Evolutionary conservation across 1,284 basidiomycete genomes (phyloP).

Genomic region (Fomes fomentarius): DNA sequence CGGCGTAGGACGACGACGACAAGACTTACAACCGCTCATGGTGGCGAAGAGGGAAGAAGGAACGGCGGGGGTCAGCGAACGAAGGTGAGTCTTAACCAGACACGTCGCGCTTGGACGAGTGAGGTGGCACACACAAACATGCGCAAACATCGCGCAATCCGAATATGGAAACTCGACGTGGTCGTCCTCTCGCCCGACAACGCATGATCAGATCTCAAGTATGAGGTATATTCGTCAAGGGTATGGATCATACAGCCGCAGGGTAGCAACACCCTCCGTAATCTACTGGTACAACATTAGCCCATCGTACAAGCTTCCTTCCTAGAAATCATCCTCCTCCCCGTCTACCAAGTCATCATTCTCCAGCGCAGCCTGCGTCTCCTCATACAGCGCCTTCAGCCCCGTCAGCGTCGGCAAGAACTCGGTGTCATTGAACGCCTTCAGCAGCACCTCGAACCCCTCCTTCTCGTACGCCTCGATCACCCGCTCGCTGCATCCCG

Average conservation of each 20-base stretch:
- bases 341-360: constrained; percentile 79
- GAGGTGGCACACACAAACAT: constrained; percentile 36
- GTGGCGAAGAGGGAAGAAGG: constrained; percentile 32
- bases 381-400: constrained; percentile 81
- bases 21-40: constrained; percentile 43
- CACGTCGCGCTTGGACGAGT: constrained; percentile 24
- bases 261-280: no score
- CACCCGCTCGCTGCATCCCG: constrained; percentile 82
- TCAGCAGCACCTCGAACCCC: constrained; percentile 80
- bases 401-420: constrained; percentile 87
- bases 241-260: neutral
- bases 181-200: neutral
- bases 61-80: constrained; percentile 30
- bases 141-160: constrained; percentile 23
- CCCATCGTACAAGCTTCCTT: neutral
- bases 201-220: neutral
- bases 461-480: constrained; percentile 73
- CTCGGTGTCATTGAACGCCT: constrained; percentile 85
- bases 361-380: constrained; percentile 78
- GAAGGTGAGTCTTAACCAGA: constrained; percentile 10
- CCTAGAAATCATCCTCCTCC: constrained; percentile 43
- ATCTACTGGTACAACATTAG: no score
- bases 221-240: neutral
- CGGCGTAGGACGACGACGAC: neutral
- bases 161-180: constrained; percentile 1